Base-by-base conservation (phyloP, 2,329 filamentous ascomycete species). In the Lachnellula subtilissima region DNA sequence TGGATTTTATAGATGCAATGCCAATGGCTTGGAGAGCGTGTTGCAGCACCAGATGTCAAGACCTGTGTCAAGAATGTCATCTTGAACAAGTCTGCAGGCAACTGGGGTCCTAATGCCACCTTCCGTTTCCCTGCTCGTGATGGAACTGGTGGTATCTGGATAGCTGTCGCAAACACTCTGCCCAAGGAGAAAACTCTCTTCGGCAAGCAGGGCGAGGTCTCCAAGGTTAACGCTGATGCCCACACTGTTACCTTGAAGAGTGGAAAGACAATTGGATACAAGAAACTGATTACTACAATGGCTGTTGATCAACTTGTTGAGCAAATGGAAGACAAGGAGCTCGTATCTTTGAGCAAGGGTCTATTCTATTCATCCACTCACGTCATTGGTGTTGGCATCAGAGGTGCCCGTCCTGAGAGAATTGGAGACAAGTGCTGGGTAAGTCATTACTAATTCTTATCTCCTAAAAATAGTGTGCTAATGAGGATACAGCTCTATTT, bases 341-440 rank as follows among this genome's bases (percentile, higher is more conserved):
- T 97, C 63, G 78, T 91, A 63, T 81, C 77, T 63, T 82, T 96
- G 65, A 89, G 86, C 79, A 96, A 96, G 82, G 88, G 86, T 60
- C 86, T 99, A 55, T 97, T 87, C 84, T 99, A 95, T 82, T 97
- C 92, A 52, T 92, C 89, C 67, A 99, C 94, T 55, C 94, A 99
- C 76, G 93, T 99, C 69, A 88, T 99, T 67, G 94, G 94, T 75
- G 89, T 99, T 62, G 94, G 94, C 76, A 82, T 99, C 70, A 91
- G 94, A 71, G 94, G 94, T 64, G 83, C 81, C 69, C 90, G 94
- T 65, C 94, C 94, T 40, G 91, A 96, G 75, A 88, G 91, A 71
- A 99, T 99, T 67, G 94, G 94, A 64, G 94, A 99, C 80, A 99
- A 97, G 84, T 99, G 94, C 86, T 99, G 94, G 92, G 83, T 87